Evolutionary conservation across 2,329 filamentous ascomycete species (phyloP).

Genomic region (Neonectria ditissima): DNA sequence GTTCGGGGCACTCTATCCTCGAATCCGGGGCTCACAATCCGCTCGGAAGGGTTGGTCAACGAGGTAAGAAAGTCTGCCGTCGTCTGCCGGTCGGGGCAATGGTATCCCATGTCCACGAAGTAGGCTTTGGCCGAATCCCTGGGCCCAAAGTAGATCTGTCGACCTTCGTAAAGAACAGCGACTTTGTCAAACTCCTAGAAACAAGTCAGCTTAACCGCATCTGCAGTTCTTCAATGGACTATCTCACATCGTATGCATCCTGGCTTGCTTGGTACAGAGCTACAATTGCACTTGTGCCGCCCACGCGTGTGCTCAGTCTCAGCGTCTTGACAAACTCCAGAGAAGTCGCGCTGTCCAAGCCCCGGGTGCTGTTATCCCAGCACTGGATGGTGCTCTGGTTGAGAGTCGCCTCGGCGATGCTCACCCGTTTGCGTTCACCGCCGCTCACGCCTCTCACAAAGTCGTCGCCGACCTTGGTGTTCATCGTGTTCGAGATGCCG

Average conservation of each 20-base stretch:
- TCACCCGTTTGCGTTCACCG: slow-evolving; percentile 81
- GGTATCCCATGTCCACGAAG: slow-evolving; percentile 71
- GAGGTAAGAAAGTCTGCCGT: slow-evolving; percentile 73
- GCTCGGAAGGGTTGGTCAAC: slow-evolving; percentile 54
- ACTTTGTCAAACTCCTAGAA: slow-evolving; percentile 73
- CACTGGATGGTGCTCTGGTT: slow-evolving; percentile 58
- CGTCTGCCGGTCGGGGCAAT: slow-evolving; percentile 69
- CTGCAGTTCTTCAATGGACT: neutral
- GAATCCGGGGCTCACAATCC: slow-evolving; percentile 45
- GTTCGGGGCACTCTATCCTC: slow-evolving; percentile 48
- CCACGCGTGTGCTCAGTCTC: slow-evolving; percentile 27
- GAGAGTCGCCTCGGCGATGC: slow-evolving; percentile 76
- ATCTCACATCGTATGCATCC: slow-evolving; percentile 56
- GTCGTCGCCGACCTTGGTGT: slow-evolving; percentile 78
- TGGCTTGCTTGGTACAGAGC: slow-evolving; percentile 71
- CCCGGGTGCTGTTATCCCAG: slow-evolving; percentile 46
- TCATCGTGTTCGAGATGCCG: slow-evolving; percentile 77
- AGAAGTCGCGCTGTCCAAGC: slow-evolving; percentile 41
- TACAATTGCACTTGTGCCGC: slow-evolving; percentile 31
- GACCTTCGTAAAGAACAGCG: slow-evolving; percentile 73
- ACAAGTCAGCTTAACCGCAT: neutral
- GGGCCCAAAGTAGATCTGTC: slow-evolving; percentile 73
- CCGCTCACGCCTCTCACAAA: slow-evolving; percentile 77
- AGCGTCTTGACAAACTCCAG: slow-evolving; percentile 38
- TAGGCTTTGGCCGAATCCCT: slow-evolving; percentile 67